These are phyloP conservation scores for Ogataea pini DNA, from an alignment of 805 yeast species.

Conservation along the genomic window DNA sequence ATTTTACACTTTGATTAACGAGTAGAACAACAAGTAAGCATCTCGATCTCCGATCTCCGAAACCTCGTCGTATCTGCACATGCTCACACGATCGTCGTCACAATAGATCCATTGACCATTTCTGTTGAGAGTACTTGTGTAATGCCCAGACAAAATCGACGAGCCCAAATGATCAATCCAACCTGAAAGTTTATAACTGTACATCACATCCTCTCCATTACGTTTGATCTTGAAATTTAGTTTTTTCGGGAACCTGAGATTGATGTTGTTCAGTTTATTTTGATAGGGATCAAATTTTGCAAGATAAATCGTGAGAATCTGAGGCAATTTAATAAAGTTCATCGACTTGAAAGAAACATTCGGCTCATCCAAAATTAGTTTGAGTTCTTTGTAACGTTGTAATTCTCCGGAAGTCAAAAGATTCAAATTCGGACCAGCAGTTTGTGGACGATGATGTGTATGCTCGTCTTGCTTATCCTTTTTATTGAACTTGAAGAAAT, in stretches of 20 bases:
- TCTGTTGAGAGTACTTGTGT: constrained; percentile 62
- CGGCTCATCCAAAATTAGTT: constrained; percentile 23
- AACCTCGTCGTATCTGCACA: constrained; percentile 39
- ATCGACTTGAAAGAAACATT: constrained; percentile 32
- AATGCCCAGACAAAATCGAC: constrained; percentile 71
- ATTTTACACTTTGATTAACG: no score
- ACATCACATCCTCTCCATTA: constrained; percentile 26
- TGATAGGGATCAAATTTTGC: constrained; percentile 34
- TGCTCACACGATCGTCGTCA: constrained; percentile 65
- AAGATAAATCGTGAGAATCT: constrained; percentile 34
- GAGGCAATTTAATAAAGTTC: constrained; percentile 38
- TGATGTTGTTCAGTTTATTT: constrained; percentile 28
- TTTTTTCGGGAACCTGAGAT: constrained; percentile 27
- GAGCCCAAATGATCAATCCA: constrained; percentile 69
- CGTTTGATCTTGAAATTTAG: constrained; percentile 45
- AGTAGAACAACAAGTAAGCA: constrained; percentile 69
- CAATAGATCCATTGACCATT: constrained; percentile 70
- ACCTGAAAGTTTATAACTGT: constrained; percentile 56
- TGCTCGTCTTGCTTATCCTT: constrained; percentile 17
- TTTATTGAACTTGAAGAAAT: constrained; percentile 29
- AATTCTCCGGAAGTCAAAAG: constrained; percentile 22
- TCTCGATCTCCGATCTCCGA: constrained; percentile 37
- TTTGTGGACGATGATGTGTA: constrained; percentile 4
- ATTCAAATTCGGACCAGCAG: constrained; percentile 10
- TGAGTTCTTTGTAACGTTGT: constrained; percentile 24